Evolutionary conservation across 2,329 filamentous ascomycete genomes (phyloP), one percentile per base, ranked within the genome.

Genomic region (Penicillium sp.): DNA sequence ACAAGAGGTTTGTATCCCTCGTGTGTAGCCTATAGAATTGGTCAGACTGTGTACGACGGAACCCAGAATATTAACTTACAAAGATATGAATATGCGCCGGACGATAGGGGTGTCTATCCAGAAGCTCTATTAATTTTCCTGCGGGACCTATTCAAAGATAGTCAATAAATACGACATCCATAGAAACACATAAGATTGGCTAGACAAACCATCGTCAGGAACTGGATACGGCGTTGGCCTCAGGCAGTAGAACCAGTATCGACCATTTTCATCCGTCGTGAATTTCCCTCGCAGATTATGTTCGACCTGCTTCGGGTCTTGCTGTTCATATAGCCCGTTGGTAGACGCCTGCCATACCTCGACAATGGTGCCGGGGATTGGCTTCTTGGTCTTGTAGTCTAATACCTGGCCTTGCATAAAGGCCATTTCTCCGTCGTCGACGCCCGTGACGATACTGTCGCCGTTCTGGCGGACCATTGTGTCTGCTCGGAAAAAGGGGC

Each of bases 301-400:
- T 56, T 91, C 88, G 6, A 81, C 77, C 73, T 91, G 88, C 1
- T 82, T 73, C 0, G 81, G 75, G 62, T 91, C 88, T 71, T 91
- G 88, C 72, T 91, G 87, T 74, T 91, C 88, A 62, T 87, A 87
- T 50, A 80, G 57, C 78, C 81, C 82, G 65, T 93, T 92, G 30
- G 89, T 88, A 0, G 84, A 88, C 0, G 88, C 88, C 67, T 92
- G 86, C 89, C 90, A 94, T 52, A 92, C 81, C 66, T 93, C 89
- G 35, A 94, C 79, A 21, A 83, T 79, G 1, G 88, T 88, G 58
- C 79, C 79, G 18, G 81, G 77, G 46, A 93, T 77, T 0, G 87
- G 86, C 70, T 83, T 75, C 53, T 85, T 84, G 0, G 86, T 89
- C 30, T 66, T 70, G 50, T 82, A 83, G 67, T 83, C 77, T 23